Evolutionary conservation across 202 grass and related monocot genomes (phyloP).

Genomic region (Carex sylvatica): DNA sequence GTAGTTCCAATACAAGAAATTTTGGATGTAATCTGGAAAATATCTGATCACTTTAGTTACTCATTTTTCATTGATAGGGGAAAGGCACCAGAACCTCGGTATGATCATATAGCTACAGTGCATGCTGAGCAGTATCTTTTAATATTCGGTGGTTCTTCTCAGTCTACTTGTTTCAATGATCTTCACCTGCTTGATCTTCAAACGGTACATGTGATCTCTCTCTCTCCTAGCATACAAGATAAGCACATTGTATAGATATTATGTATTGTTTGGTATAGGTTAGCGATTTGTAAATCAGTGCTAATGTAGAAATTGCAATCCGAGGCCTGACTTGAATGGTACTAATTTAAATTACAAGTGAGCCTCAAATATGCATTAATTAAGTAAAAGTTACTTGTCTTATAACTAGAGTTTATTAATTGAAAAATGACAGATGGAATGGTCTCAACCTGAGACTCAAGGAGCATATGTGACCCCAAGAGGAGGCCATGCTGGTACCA

Average conservation of each 20-base stretch:
- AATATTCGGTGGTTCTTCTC: constrained; percentile 88
- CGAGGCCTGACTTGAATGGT: background rate
- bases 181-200: constrained; percentile 79
- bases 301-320: constrained; percentile 3
- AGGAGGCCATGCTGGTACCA: constrained; percentile 88
- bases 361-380: background rate
- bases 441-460: constrained; percentile 93
- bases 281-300: background rate
- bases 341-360: background rate
- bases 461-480: constrained; percentile 78
- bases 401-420: background rate
- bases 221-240: background rate
- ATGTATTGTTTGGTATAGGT: background rate
- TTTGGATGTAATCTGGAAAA: background rate
- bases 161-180: constrained; percentile 94
- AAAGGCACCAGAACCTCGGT: constrained; percentile 62
- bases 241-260: background rate
- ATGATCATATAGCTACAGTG: constrained; percentile 79
- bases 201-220: constrained; percentile 47
- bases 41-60: background rate
- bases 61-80: constrained; percentile 40
- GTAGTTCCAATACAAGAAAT: background rate
- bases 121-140: constrained; percentile 78
- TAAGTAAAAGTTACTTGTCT: background rate
- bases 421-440: constrained; percentile 68